These are phyloP conservation scores for Euphrasia confusa DNA, from an alignment of 257 asterid genomes.

Conservation along the genomic window DNA sequence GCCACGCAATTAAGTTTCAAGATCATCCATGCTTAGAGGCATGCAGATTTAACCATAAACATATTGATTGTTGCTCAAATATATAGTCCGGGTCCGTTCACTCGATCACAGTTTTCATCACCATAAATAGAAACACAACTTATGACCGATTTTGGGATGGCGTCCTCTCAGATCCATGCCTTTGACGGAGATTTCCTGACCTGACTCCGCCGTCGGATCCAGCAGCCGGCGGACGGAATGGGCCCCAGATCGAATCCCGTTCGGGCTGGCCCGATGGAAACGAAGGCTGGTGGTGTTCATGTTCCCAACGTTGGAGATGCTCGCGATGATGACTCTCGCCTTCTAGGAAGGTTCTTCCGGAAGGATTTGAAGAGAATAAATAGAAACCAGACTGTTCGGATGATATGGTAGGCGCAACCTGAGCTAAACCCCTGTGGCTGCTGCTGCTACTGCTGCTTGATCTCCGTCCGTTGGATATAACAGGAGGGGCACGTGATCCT, in stretches of 20 bases:
- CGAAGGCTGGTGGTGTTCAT: constrained; percentile 35
- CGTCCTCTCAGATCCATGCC: constrained; percentile 77
- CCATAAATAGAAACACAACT: constrained; percentile 16
- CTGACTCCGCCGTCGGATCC: constrained; percentile 38
- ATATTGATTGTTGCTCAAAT: constrained; percentile 44
- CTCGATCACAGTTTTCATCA: constrained; percentile 24
- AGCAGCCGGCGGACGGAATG: constrained; percentile 45
- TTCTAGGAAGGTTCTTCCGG: constrained; percentile 49
- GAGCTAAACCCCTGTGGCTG: constrained; percentile 49
- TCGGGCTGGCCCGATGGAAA: not conserved
- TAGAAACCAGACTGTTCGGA: constrained; percentile 33
- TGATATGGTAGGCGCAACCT: constrained; percentile 38
- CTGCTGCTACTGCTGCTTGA: constrained; percentile 22
- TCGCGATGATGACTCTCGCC: constrained; percentile 40
- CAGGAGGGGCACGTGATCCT: constrained; percentile 40
- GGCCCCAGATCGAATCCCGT: constrained; percentile 56
- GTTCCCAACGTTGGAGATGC: constrained; percentile 51
- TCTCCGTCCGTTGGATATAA: constrained; percentile 42
- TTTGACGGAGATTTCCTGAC: constrained; percentile 39
- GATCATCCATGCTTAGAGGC: constrained; percentile 15
- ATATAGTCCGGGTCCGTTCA: constrained; percentile 18
- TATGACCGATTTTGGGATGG: constrained; percentile 66
- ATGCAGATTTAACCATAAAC: constrained; percentile 11
- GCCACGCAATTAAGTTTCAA: constrained; percentile 32
- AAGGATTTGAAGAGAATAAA: constrained; percentile 44